Conservation (phyloP, 495 filamentous ascomycete species). For the Articulospora tetracladia region DNA sequence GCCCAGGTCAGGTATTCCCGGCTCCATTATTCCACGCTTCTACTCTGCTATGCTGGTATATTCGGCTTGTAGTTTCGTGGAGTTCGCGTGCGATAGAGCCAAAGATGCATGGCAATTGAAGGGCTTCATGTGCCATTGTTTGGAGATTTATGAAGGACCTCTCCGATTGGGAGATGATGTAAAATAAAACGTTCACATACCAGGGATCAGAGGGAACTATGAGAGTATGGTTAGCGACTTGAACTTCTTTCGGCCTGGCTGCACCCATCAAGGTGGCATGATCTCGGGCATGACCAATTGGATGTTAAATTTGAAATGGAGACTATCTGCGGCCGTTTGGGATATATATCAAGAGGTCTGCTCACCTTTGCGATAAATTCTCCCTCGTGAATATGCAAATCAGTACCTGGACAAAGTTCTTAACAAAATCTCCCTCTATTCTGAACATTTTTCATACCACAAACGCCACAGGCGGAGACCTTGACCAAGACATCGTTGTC, state of each 20-base stretch:
- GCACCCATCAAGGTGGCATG: slow-evolving; percentile 13
- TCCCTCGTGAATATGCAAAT: slow-evolving; percentile 62
- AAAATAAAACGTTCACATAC: slow-evolving; percentile 22
- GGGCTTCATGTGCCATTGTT: too few species aligned
- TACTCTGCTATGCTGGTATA: too few species aligned
- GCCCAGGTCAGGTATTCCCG: too few species aligned
- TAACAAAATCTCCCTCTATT: not conserved
- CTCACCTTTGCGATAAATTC: slow-evolving; percentile 57
- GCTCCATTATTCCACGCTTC: too few species aligned
- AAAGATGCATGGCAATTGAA: too few species aligned
- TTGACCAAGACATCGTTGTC: slow-evolving; percentile 38
- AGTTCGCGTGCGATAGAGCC: not conserved
- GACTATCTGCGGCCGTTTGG: not conserved
- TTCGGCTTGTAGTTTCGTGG: not conserved
- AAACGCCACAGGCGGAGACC: slow-evolving; percentile 67
- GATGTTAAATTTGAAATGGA: slow-evolving; percentile 2
- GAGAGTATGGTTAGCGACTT: slow-evolving; percentile 1
- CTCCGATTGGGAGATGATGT: not conserved
- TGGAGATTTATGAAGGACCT: not conserved
- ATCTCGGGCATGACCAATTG: not conserved
- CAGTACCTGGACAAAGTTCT: too few species aligned
- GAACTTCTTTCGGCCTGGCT: not conserved
- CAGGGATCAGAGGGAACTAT: slow-evolving; percentile 55
- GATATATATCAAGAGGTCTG: slow-evolving; percentile 20
- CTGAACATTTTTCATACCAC: slow-evolving; percentile 32